Percentiles rank a stretch among this genome's conserved stretches.
These are phyloP conservation scores for Penicillium soppii DNA, from an alignment of 495 filamentous ascomycete species.

Conservation along the genomic window DNA sequence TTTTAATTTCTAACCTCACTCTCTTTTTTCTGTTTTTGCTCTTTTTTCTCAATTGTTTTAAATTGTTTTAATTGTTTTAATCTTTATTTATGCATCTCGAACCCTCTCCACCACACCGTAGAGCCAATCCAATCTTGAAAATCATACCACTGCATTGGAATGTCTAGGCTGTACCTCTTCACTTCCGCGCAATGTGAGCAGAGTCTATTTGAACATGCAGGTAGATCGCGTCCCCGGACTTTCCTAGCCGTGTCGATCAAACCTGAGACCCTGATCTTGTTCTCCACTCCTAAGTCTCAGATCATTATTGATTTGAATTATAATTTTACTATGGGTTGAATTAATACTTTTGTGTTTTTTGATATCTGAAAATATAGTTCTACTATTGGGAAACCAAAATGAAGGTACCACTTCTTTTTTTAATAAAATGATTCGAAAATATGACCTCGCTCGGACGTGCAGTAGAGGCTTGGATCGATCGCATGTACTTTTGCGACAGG, in stretches of 20 bases:
- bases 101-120: not conserved
- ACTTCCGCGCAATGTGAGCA: conserved; percentile 13
- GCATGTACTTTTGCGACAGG: conserved; percentile 14
- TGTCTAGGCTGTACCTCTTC: conserved; percentile 7
- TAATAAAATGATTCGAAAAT: not conserved
- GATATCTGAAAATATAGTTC: no score
- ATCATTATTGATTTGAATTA: no score
- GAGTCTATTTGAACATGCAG: conserved; percentile 17
- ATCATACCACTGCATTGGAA: conserved; percentile 4
- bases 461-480: conserved; percentile 13
- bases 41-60: conserved; percentile 1
- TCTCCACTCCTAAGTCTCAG: conserved; percentile 8
- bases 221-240: conserved; percentile 11
- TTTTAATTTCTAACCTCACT: no score
- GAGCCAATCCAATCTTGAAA: conserved; percentile 1
- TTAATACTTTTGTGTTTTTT: no score
- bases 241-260: conserved; percentile 5
- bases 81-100: conserved; percentile 7
- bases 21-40: not conserved
- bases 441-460: conserved; percentile 11
- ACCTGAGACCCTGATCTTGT: conserved; percentile 6
- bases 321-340: no score
- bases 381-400: no score
- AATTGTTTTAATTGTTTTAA: conserved; percentile 11
- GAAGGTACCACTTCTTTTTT: no score